Evolutionary conservation across 2,329 filamentous ascomycete genomes (phyloP).

Genomic region (Neonectria hederae): DNA sequence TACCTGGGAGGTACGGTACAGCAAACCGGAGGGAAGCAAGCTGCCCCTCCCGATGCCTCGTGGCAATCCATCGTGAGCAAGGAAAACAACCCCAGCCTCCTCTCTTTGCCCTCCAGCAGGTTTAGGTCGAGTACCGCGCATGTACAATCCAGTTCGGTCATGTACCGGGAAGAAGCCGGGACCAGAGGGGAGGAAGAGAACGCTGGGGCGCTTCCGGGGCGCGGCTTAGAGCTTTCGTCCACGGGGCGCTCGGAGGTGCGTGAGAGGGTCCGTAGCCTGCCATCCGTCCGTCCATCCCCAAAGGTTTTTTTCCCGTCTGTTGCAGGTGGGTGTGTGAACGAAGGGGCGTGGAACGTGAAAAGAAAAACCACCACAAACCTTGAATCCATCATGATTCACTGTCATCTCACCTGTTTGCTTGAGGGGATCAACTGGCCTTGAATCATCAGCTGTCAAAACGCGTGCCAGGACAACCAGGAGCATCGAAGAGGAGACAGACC

Average conservation of each 20-base stretch:
- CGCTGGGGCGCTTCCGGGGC: conserved; percentile 6
- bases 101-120: conserved; percentile 9
- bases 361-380: conserved; percentile 28
- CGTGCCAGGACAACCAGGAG: background rate
- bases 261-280: conserved; percentile 1
- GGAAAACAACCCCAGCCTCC: conserved; percentile 14
- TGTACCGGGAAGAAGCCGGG: conserved; percentile 32
- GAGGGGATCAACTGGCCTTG: background rate
- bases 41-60: background rate
- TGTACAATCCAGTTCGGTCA: conserved; percentile 25
- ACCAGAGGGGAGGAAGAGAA: conserved; percentile 25
- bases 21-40: background rate
- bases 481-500: background rate
- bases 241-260: background rate
- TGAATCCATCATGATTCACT: background rate
- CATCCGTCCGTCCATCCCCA: conserved; percentile 39
- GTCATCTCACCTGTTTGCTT: background rate
- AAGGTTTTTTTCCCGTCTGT: conserved; percentile 35
- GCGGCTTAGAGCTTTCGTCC: background rate
- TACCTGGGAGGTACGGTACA: conserved; percentile 8
- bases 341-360: conserved; percentile 29
- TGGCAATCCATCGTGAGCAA: background rate
- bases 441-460: background rate
- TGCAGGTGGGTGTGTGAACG: conserved; percentile 31
- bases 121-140: conserved; percentile 19